Conservation (phyloP, 495 filamentous ascomycete genomes). For the Tuber brumale region DNA sequence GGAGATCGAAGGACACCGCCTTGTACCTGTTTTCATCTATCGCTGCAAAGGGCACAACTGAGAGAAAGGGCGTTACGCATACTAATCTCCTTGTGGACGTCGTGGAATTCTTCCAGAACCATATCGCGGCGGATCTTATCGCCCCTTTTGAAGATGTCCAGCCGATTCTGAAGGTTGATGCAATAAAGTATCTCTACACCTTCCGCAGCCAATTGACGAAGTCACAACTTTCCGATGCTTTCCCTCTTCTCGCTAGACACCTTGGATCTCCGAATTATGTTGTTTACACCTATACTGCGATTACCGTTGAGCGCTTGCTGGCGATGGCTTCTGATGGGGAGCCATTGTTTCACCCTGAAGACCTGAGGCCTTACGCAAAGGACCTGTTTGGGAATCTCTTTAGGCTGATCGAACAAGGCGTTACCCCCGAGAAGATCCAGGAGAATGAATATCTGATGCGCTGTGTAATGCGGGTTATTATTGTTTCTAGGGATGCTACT, state of each 20-base stretch:
- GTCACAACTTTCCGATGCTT: constrained; percentile 77
- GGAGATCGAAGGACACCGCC: constrained; percentile 96
- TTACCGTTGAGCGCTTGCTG: constrained; percentile 82
- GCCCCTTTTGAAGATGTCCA: constrained; percentile 55
- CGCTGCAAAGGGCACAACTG: constrained; percentile 81
- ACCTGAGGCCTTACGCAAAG: constrained; percentile 71
- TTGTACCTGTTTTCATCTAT: constrained; percentile 92
- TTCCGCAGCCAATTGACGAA: constrained; percentile 87
- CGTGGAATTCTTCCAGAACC: constrained; percentile 82
- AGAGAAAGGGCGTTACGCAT: constrained; percentile 78
- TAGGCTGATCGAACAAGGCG: constrained; percentile 72
- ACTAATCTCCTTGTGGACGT: constrained; percentile 78
- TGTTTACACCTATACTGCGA: constrained; percentile 93
- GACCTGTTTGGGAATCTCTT: constrained; percentile 90
- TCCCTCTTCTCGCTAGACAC: constrained; percentile 84
- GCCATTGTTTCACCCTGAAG: constrained; percentile 64
- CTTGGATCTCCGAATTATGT: constrained; percentile 82
- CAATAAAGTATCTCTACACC: constrained; percentile 91
- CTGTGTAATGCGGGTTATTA: constrained; percentile 93
- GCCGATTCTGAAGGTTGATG: constrained; percentile 89
- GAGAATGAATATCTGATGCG: constrained; percentile 99
- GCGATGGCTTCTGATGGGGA: constrained; percentile 68
- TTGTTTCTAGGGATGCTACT: constrained; percentile 78
- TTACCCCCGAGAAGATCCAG: constrained; percentile 81
- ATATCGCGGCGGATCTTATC: constrained; percentile 78